phyloP scores from a whole-genome alignment of 371 early-diverging fungal genomes.

The Lichtheimia ornata region DNA sequence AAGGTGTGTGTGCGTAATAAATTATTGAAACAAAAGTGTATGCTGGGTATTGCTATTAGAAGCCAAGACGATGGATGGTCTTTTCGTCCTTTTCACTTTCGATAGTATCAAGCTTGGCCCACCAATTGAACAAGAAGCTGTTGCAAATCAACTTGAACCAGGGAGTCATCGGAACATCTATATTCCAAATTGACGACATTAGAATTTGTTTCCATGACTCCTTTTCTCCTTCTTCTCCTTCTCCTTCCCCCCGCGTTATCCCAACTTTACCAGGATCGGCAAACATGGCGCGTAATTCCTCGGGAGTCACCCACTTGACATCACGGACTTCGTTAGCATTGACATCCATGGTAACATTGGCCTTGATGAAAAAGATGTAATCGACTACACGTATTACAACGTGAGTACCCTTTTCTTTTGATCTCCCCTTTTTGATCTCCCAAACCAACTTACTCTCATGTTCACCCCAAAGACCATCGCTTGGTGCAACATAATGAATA shows the following conservation, averaged over 20 bases:
- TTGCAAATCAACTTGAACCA: conserved; percentile 95
- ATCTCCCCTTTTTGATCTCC: conserved; percentile 6
- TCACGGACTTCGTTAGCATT: conserved; percentile 86
- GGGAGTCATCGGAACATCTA: conserved; percentile 81
- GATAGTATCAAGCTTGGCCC: conserved; percentile 82
- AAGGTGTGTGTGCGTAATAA: no score
- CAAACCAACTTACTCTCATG: conserved; percentile 77
- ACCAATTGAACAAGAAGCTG: conserved; percentile 93
- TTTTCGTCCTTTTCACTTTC: conserved; percentile 63
- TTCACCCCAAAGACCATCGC: conserved; percentile 97
- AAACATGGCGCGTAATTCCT: conserved; percentile 76
- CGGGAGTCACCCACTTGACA: conserved; percentile 72
- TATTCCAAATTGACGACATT: no score
- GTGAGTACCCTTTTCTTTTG: not conserved
- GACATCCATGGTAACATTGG: conserved; percentile 63
- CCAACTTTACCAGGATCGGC: conserved; percentile 51
- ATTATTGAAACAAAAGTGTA: no score
- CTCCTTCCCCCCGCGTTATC: no score
- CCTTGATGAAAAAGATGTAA: conserved; percentile 85
- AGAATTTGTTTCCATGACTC: no score
- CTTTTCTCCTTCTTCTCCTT: no score
- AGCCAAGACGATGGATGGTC: conserved; percentile 76
- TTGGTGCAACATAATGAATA: conserved; percentile 93
- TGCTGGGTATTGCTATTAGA: conserved; percentile 17
- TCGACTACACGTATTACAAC: conserved; percentile 60